Conservation (phyloP, 1,284 basidiomycete genomes). For the Pterulicium gracile region DNA sequence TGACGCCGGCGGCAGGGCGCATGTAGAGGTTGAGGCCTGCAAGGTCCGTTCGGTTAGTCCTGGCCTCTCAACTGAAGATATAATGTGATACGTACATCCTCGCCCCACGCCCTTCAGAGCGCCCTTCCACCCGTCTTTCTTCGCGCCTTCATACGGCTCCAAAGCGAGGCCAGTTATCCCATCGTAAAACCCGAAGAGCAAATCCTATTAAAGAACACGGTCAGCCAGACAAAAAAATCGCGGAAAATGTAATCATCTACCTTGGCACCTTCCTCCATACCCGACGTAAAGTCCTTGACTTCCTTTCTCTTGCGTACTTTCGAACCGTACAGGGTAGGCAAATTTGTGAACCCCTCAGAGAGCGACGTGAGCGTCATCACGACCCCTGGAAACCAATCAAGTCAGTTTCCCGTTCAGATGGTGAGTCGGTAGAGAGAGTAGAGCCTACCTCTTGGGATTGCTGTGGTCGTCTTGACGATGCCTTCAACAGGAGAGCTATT, state of each 20-base stretch:
- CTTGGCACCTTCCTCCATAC: conserved; percentile 35
- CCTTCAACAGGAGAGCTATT: conserved; percentile 28
- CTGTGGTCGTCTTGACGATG: conserved; percentile 32
- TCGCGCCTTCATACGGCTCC: conserved; percentile 35
- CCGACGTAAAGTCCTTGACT: conserved; percentile 30
- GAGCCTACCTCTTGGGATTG: conserved; percentile 25
- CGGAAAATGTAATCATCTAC: conserved; percentile 12
- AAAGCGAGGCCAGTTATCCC: conserved; percentile 43
- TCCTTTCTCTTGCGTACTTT: conserved; percentile 25
- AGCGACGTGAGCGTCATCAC: conserved; percentile 29
- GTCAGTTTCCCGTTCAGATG: neutral
- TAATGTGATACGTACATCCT: conserved; percentile 36
- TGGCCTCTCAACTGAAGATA: no score
- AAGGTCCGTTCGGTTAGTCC: no score
- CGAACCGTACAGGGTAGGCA: conserved; percentile 33
- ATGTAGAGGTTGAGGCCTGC: conserved; percentile 35
- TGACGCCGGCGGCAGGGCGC: conserved; percentile 33
- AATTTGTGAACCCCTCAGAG: conserved; percentile 35
- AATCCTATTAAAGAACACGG: conserved; percentile 13
- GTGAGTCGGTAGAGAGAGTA: no score
- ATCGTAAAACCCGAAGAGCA: conserved; percentile 35
- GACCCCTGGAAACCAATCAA: conserved; percentile 22
- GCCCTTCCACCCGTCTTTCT: conserved; percentile 38
- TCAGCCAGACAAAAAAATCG: neutral
- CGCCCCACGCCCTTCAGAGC: conserved; percentile 37